Percentiles rank a stretch among this genome's conserved stretches.
Conservation (phyloP, 176 grass and related monocot species). For the barley (Hordeum vulgare) region DNA sequence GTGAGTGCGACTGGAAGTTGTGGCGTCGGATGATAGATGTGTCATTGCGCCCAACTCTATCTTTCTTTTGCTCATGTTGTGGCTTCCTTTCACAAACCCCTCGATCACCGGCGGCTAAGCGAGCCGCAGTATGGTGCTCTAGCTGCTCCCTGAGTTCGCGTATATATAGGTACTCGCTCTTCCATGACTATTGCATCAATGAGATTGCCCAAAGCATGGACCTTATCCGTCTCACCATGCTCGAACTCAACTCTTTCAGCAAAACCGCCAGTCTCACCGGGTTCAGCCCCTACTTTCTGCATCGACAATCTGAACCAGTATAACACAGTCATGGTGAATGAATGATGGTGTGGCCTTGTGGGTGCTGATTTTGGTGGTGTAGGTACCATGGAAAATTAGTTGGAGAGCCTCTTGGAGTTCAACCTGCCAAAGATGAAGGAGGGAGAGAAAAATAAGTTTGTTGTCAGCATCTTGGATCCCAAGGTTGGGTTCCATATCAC, state of each 20-base stretch:
- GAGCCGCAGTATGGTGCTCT: no score
- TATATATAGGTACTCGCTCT: constrained; percentile 31
- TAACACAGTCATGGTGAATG: constrained; percentile 16
- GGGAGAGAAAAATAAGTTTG: constrained; percentile 59
- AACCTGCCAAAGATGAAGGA: constrained; percentile 57
- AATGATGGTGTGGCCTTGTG: not conserved
- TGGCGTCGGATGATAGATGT: no score
- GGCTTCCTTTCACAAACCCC: no score
- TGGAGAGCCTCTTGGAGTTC: constrained; percentile 63
- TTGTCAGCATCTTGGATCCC: constrained; percentile 41
- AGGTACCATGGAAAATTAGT: constrained; percentile 57
- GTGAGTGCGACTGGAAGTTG: no score
- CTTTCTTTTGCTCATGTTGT: no score
- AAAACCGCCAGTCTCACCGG: constrained; percentile 54
- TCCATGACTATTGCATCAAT: constrained; percentile 51
- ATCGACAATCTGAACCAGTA: constrained; percentile 54
- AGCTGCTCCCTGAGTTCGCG: no score
- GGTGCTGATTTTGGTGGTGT: not conserved
- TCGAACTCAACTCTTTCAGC: constrained; percentile 43
- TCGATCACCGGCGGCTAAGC: not conserved
- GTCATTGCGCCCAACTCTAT: no score
- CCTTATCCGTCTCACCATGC: constrained; percentile 30
- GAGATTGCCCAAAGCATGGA: constrained; percentile 66
- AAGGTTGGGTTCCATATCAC: constrained; percentile 67
- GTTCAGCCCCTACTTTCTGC: constrained; percentile 52